phyloP scores from a whole-genome alignment of 129 eudicot species.

The Logfia minima region DNA sequence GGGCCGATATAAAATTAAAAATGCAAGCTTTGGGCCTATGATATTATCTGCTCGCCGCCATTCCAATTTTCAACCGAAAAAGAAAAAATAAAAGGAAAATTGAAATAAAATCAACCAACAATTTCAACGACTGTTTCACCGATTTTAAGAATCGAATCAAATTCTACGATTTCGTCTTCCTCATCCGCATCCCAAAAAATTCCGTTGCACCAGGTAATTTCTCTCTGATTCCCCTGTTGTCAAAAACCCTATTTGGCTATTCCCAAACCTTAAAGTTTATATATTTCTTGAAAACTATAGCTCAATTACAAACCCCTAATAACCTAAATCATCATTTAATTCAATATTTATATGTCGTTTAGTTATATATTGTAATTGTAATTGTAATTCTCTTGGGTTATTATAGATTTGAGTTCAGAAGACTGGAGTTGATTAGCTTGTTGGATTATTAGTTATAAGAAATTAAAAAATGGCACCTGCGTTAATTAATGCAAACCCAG shows the following conservation, averaged over 20 bases:
- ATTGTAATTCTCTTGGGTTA: neutral
- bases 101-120: no score
- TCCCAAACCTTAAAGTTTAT: neutral
- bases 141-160: neutral
- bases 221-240: neutral
- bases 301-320: no score
- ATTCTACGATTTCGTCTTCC: neutral
- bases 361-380: no score
- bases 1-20: no score
- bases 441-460: neutral
- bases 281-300: no score
- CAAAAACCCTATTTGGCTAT: neutral
- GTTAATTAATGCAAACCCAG: slow-evolving; percentile 78
- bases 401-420: neutral
- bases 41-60: neutral
- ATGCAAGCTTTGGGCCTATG: no score
- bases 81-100: no score
- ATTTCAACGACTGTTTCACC: no score
- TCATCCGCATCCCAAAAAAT: neutral
- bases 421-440: neutral
- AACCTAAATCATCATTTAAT: neutral
- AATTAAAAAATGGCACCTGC: slow-evolving; percentile 51
- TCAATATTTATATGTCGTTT: neutral
- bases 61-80: neutral
- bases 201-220: slow-evolving; percentile 7